These are phyloP conservation scores for Thermothelomyces thermophilus DNA, from an alignment of 2,329 filamentous ascomycete species.

Conservation along the genomic window DNA sequence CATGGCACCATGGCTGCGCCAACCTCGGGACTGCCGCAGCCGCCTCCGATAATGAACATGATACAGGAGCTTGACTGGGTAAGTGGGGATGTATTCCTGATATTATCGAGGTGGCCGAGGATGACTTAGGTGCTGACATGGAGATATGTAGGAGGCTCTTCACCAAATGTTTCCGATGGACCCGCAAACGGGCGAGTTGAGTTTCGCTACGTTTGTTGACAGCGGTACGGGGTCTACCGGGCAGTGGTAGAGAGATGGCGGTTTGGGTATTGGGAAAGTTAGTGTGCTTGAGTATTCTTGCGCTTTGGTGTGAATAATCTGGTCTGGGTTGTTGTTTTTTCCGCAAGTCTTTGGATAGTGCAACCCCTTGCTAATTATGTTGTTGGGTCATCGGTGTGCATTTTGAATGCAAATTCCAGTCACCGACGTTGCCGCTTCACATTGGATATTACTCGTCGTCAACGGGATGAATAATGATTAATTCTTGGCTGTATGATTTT, in stretches of 20 bases:
- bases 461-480: no score
- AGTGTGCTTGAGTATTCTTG: neutral
- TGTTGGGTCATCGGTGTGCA: no score
- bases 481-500: no score
- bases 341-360: no score
- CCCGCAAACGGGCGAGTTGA: constrained; percentile 25
- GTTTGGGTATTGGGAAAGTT: neutral
- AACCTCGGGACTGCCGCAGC: neutral
- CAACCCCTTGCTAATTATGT: no score
- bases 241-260: neutral
- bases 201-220: constrained; percentile 12
- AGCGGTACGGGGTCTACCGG: neutral
- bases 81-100: constrained; percentile 28
- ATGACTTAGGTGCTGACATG: no score
- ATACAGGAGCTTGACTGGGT: constrained; percentile 61
- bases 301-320: neutral
- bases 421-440: no score
- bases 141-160: constrained; percentile 16
- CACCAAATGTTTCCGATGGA: constrained; percentile 24
- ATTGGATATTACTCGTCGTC: no score
- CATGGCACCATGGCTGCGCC: constrained; percentile 16
- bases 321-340: no score
- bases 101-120: no score
- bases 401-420: no score
- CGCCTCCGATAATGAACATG: constrained; percentile 17